Conservation (phyloP, 768 basidiomycete genomes). For the Boletus tomentosulus region DNA sequence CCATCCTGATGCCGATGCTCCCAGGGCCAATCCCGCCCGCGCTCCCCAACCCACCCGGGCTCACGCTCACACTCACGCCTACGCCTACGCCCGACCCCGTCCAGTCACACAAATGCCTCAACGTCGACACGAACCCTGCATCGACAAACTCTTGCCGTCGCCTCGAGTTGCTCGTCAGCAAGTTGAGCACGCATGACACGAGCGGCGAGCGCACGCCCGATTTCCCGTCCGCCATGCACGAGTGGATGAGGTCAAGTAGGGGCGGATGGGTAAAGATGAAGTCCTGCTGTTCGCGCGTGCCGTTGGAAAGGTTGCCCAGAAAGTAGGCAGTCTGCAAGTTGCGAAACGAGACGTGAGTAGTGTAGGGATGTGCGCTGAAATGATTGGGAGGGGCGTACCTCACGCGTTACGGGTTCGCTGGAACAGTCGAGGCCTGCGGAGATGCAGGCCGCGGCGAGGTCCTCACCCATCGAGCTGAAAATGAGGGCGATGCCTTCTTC, state of each 20-base stretch:
- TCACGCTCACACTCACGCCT: conserved; percentile 24
- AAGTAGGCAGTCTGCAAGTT: conserved; percentile 49
- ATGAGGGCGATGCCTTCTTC: conserved; percentile 62
- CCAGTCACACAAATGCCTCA: conserved; percentile 43
- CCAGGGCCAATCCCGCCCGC: conserved; percentile 5
- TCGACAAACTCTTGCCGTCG: conserved; percentile 39
- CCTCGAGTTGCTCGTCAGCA: conserved; percentile 42
- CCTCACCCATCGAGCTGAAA: conserved; percentile 48
- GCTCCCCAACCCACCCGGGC: conserved; percentile 25
- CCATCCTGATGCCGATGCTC: not conserved
- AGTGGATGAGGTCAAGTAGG: conserved; percentile 52
- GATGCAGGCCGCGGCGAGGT: conserved; percentile 43
- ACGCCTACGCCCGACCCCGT: conserved; percentile 14
- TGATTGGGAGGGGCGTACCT: conserved; percentile 33
- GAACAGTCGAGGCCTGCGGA: conserved; percentile 46
- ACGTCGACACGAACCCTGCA: conserved; percentile 41
- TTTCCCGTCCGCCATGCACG: conserved; percentile 55
- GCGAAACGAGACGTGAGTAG: not conserved
- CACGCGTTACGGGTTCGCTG: conserved; percentile 51
- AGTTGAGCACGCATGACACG: conserved; percentile 53
- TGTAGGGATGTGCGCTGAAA: too few species aligned
- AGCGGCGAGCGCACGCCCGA: conserved; percentile 58
- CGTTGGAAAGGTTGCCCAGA: conserved; percentile 69
- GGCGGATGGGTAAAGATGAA: conserved; percentile 48
- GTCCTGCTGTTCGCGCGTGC: conserved; percentile 45